Conservation (phyloP, 1,284 basidiomycete genomes). For the Melampsora larici-populina region DNA sequence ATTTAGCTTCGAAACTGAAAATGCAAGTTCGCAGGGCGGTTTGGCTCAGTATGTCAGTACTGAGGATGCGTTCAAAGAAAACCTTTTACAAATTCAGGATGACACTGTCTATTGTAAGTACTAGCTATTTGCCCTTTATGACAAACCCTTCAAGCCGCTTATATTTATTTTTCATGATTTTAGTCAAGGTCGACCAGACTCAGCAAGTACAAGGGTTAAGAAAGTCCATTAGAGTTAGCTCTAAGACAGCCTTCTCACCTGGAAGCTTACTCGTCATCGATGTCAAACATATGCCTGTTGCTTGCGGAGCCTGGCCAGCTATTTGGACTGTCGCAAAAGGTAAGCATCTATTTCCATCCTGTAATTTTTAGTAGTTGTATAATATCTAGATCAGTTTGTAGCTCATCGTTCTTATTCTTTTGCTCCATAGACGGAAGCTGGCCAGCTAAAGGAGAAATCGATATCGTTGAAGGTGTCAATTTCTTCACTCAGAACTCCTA, state of each 20-base stretch:
- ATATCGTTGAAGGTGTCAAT: slow-evolving; percentile 70
- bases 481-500: slow-evolving; percentile 45
- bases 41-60: slow-evolving; percentile 9
- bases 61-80: slow-evolving; percentile 2
- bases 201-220: background rate
- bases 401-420: background rate
- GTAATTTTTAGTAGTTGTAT: too few species aligned
- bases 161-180: background rate
- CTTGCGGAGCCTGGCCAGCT: slow-evolving; percentile 77
- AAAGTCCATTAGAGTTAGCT: slow-evolving; percentile 13
- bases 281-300: slow-evolving; percentile 64
- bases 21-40: slow-evolving; percentile 1
- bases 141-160: background rate
- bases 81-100: slow-evolving; percentile 4
- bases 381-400: too few species aligned
- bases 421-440: slow-evolving; percentile 60
- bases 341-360: background rate
- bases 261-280: slow-evolving; percentile 17
- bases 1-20: background rate
- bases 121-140: background rate
- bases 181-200: slow-evolving; percentile 8
- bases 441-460: slow-evolving; percentile 69
- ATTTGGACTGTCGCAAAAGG: slow-evolving; percentile 58
- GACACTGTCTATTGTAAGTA: slow-evolving; percentile 7
- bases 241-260: background rate